Base-by-base conservation (phyloP, 208 protist genomes). In the Trichomonas vaginalis region DNA sequence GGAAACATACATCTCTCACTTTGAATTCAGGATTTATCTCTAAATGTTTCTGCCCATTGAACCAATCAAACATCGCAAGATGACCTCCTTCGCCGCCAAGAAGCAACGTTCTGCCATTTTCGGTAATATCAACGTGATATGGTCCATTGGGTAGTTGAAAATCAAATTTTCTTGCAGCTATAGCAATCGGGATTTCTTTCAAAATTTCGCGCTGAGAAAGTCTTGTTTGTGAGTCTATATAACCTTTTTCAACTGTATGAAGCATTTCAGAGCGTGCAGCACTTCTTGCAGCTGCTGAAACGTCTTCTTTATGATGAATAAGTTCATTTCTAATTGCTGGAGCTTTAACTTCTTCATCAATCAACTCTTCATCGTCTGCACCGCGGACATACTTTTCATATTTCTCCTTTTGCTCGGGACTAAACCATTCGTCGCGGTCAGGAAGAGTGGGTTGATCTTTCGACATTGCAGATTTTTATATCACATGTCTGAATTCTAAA, bases 231-330 rank as follows among this genome's bases (percentile, higher is more conserved):
- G 8, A 27, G 46, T 90, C 15, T n/a, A 90, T 37, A 48, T 90
- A 90, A 21, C 82, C 82, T 90, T 46, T 23, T 9, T 90, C 82
- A 48, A 90, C 82, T 90, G 82, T 90, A 32, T 90, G 37, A 48
- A 90, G 82, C 82, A 90, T 90, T 90, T 90, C 82, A 21, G 82
- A 90, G 42, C 82, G 82, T 27, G n/a, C 82, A 39, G 82, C 82
- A 48, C 82, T n/a, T 6, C 82, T 27, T 48, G 82, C 82, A 48
- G 82, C 82, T 48, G 40, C 15, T n/a, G 23, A 27, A 35, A 90
- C 37, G 42, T 90, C 82, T 6, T 15, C 10, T 23, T n/a, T 9
- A 48, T 90, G 37, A 90, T 90, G 37, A 48, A 48, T 39, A 39
- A 90, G n/a, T 48, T 90, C 82, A 32, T 39, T 90, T 90, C 42